These are phyloP conservation scores for Globisporangium barbulae DNA, from an alignment of 352 stramenopile species.

Conservation along the genomic window DNA sequence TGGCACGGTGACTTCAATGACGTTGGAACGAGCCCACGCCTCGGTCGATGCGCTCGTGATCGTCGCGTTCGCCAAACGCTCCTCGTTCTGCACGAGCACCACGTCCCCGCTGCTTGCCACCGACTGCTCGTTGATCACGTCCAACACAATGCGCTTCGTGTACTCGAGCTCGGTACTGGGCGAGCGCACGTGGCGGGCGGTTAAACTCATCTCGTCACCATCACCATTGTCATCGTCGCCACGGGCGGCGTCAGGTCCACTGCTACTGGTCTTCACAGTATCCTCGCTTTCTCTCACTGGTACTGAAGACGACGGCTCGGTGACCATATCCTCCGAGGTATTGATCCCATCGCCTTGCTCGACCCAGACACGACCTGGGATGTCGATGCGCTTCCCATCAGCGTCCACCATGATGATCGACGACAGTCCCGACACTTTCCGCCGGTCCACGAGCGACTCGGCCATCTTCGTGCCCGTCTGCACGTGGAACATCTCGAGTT, in stretches of 20 bases:
- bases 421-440: constrained; percentile 39
- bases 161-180: constrained; percentile 23
- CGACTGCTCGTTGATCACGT: constrained; percentile 16
- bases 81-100: constrained; percentile 18
- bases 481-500: constrained; percentile 75
- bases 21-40: constrained; percentile 25
- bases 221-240: neutral
- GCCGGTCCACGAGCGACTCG: constrained; percentile 47
- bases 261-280: neutral
- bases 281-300: neutral
- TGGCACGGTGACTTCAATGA: constrained; percentile 34
- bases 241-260: neutral
- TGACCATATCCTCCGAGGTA: constrained; percentile 4
- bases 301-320: neutral
- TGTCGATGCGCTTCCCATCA: constrained; percentile 38
- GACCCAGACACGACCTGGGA: constrained; percentile 39
- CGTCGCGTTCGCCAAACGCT: neutral
- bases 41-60: neutral
- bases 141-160: constrained; percentile 30
- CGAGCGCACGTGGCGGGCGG: constrained; percentile 5
- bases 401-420: constrained; percentile 64
- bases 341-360: constrained; percentile 10
- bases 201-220: neutral
- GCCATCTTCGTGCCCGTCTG: constrained; percentile 65
- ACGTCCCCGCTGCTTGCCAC: constrained; percentile 6